Conservation (phyloP, 306 rosid genomes). For the Cucurbita ficifolia region DNA sequence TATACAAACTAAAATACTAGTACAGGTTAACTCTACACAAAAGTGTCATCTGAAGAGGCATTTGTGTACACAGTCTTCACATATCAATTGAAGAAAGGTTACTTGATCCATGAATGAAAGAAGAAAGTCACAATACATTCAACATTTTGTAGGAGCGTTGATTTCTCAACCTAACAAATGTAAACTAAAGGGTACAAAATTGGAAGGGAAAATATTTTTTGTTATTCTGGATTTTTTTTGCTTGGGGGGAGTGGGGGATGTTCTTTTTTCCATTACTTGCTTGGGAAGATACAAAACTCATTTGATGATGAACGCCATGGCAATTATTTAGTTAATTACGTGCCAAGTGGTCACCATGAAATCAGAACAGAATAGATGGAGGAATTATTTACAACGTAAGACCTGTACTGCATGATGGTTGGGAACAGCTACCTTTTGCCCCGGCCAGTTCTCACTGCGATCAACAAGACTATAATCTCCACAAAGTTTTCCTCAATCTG, state of each 20-base stretch:
- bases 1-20: background rate
- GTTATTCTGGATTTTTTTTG: background rate
- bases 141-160: slow-evolving; percentile 1
- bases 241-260: background rate
- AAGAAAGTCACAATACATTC: background rate
- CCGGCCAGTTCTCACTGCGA: background rate
- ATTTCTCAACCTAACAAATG: slow-evolving; percentile 4
- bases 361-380: slow-evolving; percentile 3
- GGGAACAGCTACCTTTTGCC: slow-evolving; percentile 18
- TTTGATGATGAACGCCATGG: slow-evolving; percentile 20
- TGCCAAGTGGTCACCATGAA: slow-evolving; percentile 14
- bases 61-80: background rate
- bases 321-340: slow-evolving; percentile 26
- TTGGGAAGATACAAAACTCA: slow-evolving; percentile 16
- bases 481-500: slow-evolving; percentile 17
- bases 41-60: background rate
- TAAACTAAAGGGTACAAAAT: background rate
- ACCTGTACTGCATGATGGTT: slow-evolving; percentile 17
- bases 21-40: background rate
- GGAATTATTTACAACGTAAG: slow-evolving; percentile 35
- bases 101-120: slow-evolving; percentile 3
- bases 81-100: background rate
- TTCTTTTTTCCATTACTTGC: slow-evolving; percentile 4
- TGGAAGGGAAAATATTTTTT: background rate
- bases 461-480: background rate